These are phyloP conservation scores for Hyaloperonospora arabidopsidis DNA, from an alignment of 352 stramenopile species.

Conservation along the genomic window DNA sequence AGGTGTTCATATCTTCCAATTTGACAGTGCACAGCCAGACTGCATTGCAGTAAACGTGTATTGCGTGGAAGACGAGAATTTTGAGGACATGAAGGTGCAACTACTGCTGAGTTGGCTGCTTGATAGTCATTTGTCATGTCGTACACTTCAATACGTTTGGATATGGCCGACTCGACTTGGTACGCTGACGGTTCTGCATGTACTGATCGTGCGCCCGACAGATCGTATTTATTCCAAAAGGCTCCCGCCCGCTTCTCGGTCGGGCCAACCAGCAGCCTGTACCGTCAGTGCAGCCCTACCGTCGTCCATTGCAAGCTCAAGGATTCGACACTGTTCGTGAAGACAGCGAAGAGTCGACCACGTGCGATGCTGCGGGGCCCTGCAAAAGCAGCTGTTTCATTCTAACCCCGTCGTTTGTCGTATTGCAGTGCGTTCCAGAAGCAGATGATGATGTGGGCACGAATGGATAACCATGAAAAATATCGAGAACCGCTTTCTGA, in stretches of 20 bases:
- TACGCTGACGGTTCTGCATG: no score
- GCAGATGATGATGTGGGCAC: conserved; percentile 72
- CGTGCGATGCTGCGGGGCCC: conserved; percentile 26
- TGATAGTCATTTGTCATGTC: no score
- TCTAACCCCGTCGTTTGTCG: conserved; percentile 11
- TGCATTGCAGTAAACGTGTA: conserved; percentile 73
- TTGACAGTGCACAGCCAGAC: conserved; percentile 62
- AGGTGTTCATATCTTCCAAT: conserved; percentile 84
- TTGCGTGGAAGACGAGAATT: conserved; percentile 73
- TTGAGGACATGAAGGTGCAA: conserved; percentile 69
- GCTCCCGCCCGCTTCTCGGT: conserved; percentile 58
- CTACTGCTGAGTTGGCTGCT: not conserved
- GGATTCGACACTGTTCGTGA: conserved; percentile 33
- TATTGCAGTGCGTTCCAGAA: conserved; percentile 54
- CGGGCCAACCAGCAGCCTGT: conserved; percentile 36
- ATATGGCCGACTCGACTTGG: no score
- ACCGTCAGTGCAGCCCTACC: conserved; percentile 31
- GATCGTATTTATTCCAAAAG: conserved; percentile 78
- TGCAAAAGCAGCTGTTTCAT: not conserved
- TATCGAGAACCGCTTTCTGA: conserved; percentile 35
- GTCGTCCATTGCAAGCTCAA: conserved; percentile 36
- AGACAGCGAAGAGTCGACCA: conserved; percentile 44
- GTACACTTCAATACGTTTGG: no score
- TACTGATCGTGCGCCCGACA: conserved; percentile 14
- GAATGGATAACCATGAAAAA: conserved; percentile 50